Conservation (phyloP, 2,329 filamentous ascomycete genomes). For the Fusarium longipes region DNA sequence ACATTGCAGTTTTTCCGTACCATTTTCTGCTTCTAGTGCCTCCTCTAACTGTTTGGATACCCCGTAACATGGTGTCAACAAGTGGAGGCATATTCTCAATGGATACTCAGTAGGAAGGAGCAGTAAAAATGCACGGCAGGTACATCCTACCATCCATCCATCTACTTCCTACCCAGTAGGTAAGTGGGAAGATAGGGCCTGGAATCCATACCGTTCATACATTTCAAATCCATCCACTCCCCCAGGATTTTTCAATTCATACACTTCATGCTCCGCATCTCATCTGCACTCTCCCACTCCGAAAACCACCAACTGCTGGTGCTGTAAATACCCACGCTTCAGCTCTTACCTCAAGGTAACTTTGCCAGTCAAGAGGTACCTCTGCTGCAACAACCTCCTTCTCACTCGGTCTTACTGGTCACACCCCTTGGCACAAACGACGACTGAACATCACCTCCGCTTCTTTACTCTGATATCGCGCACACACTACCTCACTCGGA, state of each 20-base stretch:
- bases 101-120: slow-evolving; percentile 26
- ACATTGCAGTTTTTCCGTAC: background rate
- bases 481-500: slow-evolving; percentile 13
- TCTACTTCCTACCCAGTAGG: background rate
- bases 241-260: slow-evolving; percentile 24
- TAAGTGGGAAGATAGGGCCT: slow-evolving; percentile 16
- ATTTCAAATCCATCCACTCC: slow-evolving; percentile 33
- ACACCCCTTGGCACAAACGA: slow-evolving; percentile 29
- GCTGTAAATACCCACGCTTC: slow-evolving; percentile 19
- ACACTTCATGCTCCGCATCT: slow-evolving; percentile 18
- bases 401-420: slow-evolving; percentile 29
- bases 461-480: slow-evolving; percentile 35
- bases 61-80: slow-evolving; percentile 37
- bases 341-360: slow-evolving; percentile 23
- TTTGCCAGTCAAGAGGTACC: slow-evolving; percentile 22
- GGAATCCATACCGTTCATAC: slow-evolving; percentile 4
- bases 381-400: slow-evolving; percentile 8
- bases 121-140: slow-evolving; percentile 15
- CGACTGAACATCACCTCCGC: slow-evolving; percentile 22
- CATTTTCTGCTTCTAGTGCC: background rate
- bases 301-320: slow-evolving; percentile 1
- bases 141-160: background rate
- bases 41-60: slow-evolving; percentile 34
- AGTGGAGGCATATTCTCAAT: slow-evolving; percentile 34
- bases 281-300: background rate